These are phyloP conservation scores for Diaporthe sp. DNA, from an alignment of 2,329 filamentous ascomycete species.

Conservation along the genomic window DNA sequence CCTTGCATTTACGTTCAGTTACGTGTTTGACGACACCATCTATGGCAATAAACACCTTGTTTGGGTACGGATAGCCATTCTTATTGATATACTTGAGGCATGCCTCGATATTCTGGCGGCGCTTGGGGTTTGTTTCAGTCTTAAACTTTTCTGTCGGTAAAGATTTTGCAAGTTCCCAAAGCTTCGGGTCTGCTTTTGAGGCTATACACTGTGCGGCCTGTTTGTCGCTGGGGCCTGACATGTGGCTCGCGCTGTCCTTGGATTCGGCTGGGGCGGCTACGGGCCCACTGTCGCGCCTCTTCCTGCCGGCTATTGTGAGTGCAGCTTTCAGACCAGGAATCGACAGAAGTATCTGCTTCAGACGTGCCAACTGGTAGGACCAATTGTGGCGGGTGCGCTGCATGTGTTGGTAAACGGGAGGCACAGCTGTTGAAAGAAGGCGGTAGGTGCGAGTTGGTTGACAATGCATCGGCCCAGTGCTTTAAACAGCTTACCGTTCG, in stretches of 20 bases:
- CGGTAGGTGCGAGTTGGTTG: neutral
- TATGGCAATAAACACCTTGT: neutral
- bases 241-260: neutral
- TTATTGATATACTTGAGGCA: neutral
- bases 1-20: neutral
- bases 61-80: neutral
- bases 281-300: neutral
- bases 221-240: neutral
- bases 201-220: neutral
- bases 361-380: neutral
- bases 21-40: neutral
- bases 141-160: neutral
- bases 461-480: neutral
- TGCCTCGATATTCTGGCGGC: slow-evolving; percentile 8
- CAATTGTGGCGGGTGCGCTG: neutral
- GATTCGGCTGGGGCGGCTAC: neutral
- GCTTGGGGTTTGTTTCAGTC: neutral
- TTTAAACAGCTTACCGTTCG: neutral
- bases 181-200: neutral
- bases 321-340: slow-evolving; percentile 3
- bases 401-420: neutral
- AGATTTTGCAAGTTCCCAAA: neutral
- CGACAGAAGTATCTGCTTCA: neutral
- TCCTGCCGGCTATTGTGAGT: neutral
- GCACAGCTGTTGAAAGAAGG: neutral